Conservation (phyloP, 2,329 filamentous ascomycete genomes). For the Furcasterigmium furcatum region DNA sequence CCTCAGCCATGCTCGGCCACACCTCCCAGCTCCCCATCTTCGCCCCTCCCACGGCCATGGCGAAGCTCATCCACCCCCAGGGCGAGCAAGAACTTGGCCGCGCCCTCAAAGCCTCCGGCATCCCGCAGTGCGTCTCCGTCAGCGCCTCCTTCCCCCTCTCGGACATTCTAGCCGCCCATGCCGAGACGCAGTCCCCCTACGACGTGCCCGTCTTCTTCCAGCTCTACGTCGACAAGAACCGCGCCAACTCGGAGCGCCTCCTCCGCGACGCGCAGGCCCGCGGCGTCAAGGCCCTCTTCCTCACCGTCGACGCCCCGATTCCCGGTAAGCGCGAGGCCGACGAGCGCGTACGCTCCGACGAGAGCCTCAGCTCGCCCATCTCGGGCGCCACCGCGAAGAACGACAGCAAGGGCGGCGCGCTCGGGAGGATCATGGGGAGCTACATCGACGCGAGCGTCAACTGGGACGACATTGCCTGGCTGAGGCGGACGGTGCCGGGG, state of each 20-base stretch:
- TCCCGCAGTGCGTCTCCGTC: slow-evolving; percentile 60
- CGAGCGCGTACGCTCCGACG: slow-evolving; percentile 43
- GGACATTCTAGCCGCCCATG: slow-evolving; percentile 36
- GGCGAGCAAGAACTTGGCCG: slow-evolving; percentile 43
- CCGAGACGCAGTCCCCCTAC: slow-evolving; percentile 14
- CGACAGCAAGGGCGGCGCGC: slow-evolving; percentile 50
- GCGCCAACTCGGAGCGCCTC: slow-evolving; percentile 45
- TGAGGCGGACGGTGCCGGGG: slow-evolving; percentile 52
- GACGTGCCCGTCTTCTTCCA: slow-evolving; percentile 49
- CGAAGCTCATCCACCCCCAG: slow-evolving; percentile 57
- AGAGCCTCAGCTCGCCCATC: slow-evolving; percentile 44
- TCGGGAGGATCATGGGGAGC: slow-evolving; percentile 51
- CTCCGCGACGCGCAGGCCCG: slow-evolving; percentile 40
- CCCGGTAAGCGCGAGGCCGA: slow-evolving; percentile 51
- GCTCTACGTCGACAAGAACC: slow-evolving; percentile 58
- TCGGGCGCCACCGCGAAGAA: slow-evolving; percentile 44
- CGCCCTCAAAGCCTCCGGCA: slow-evolving; percentile 29
- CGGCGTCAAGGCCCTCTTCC: slow-evolving; percentile 50
- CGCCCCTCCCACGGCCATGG: slow-evolving; percentile 62
- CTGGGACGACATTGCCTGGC: slow-evolving; percentile 66
- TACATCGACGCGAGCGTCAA: slow-evolving; percentile 53
- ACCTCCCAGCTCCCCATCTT: slow-evolving; percentile 56
- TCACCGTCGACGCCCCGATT: slow-evolving; percentile 57
- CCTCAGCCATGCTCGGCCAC: slow-evolving; percentile 52
- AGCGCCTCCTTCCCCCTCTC: slow-evolving; percentile 56